Evolutionary conservation across 371 early-diverging fungal species (phyloP), one percentile per base, ranked within the genome.

Genomic region (Apophysomyces sp.): DNA sequence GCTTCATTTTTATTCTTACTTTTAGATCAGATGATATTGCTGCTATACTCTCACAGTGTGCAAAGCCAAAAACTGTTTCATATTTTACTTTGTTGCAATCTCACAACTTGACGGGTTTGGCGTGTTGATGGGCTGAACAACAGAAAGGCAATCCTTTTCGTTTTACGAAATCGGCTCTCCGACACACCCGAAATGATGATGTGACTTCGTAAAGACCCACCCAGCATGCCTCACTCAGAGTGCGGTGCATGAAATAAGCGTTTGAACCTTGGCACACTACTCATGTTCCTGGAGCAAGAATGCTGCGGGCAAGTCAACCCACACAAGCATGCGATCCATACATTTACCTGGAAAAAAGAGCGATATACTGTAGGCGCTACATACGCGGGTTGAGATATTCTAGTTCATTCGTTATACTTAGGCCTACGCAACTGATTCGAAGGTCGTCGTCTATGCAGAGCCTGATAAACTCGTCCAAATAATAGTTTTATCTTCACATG

Each of bases 251-350:
- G 49, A 44, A 44, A 44, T 21, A 9, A 16, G 2, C 49, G 49
- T 21, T 44, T 44, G 49, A 44, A 44, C 49, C 24, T 44, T 44
- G 21, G 16, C 49, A 26, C 24, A 44, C 49, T 40, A 57, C 57
- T 44, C 49, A 87, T 87, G 88, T 79, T 82, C 52, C 73, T 85
- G 57, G 85, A 85, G 70, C 85, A 86, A 62, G 81, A 80, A 60
- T 85, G 84, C 58, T 81, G 86, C 15, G 88, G 88, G 30, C 86
- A 87, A 77, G 78, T 77, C 53, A 83, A 86, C 72, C 73, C 77
- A n/a, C 62, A 73, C 31, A 59, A 71, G 16, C 88, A 87, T 59
- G 81, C 83, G 16, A 72, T 85, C 55, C 74, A 80, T 64, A 67
- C 77, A 11, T 73, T 78, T 66, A 53, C 72, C 18, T 83, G 78